These are phyloP conservation scores for Apodospora peruviana DNA, from an alignment of 495 filamentous ascomycete genomes.

Conservation along the genomic window DNA sequence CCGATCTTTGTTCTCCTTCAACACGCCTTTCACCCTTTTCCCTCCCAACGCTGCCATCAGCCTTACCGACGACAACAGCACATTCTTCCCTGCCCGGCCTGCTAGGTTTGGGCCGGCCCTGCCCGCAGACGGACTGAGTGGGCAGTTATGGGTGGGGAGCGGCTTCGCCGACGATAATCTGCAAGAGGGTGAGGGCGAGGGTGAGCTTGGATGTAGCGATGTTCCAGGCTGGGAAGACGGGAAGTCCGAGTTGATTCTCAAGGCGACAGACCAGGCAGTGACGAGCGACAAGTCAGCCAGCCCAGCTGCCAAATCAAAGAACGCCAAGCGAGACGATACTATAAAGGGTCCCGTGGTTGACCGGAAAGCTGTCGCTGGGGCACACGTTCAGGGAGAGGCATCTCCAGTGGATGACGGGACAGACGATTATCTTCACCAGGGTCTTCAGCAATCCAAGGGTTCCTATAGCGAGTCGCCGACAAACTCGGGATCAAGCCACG, in stretches of 20 bases:
- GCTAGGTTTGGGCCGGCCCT: slow-evolving; percentile 87
- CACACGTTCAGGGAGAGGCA: slow-evolving; percentile 14
- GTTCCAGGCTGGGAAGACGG: slow-evolving; percentile 79
- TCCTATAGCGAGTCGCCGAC: slow-evolving; percentile 23
- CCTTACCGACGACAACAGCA: slow-evolving; percentile 95
- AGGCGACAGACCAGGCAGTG: slow-evolving; percentile 10
- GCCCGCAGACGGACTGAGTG: slow-evolving; percentile 69
- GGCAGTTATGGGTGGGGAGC: slow-evolving; percentile 83
- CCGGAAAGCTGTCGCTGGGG: slow-evolving; percentile 14
- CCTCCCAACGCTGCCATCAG: slow-evolving; percentile 92
- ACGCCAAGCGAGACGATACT: slow-evolving; percentile 10
- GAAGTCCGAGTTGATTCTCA: slow-evolving; percentile 24
- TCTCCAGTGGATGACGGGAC: slow-evolving; percentile 67
- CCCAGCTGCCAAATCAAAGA: slow-evolving; percentile 5
- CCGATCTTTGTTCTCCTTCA: slow-evolving; percentile 42
- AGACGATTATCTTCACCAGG: slow-evolving; percentile 82
- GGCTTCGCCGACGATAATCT: slow-evolving; percentile 75
- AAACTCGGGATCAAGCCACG: slow-evolving; percentile 54
- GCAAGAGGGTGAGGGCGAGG: slow-evolving; percentile 60
- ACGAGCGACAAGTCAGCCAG: slow-evolving; percentile 15
- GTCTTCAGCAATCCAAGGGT: slow-evolving; percentile 37
- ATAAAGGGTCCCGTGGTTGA: slow-evolving; percentile 20
- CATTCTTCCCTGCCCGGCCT: slow-evolving; percentile 87
- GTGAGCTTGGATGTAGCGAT: slow-evolving; percentile 96
- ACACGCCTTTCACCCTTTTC: slow-evolving; percentile 66